Evolutionary conservation across 768 basidiomycete species (phyloP).

Genomic region (Collybia sordida): DNA sequence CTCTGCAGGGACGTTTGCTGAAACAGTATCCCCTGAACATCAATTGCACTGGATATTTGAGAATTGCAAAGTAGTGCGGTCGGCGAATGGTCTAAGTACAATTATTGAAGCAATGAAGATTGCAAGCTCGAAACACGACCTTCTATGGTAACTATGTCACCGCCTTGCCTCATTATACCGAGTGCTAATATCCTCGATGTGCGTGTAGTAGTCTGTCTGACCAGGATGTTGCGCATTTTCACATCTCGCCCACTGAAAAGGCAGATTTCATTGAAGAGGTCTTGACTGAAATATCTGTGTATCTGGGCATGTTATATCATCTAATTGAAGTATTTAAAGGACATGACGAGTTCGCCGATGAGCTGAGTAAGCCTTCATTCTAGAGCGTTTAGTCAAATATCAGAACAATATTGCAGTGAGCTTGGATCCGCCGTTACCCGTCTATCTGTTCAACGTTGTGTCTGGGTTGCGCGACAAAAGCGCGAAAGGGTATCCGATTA

Average conservation of each 20-base stretch:
- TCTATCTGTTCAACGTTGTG: slow-evolving; percentile 90
- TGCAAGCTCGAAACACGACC: slow-evolving; percentile 83
- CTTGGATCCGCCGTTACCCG: slow-evolving; percentile 90
- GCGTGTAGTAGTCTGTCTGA: slow-evolving; percentile 69
- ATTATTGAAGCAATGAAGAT: slow-evolving; percentile 90
- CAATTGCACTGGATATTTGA: slow-evolving; percentile 96
- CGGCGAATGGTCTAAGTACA: slow-evolving; percentile 77
- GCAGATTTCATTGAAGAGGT: slow-evolving; percentile 86
- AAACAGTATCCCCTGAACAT: slow-evolving; percentile 89
- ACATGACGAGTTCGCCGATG: slow-evolving; percentile 93
- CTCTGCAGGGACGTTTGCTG: slow-evolving; percentile 78
- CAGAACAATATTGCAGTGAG: slow-evolving; percentile 63
- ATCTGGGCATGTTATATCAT: slow-evolving; percentile 93
- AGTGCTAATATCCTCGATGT: slow-evolving; percentile 4
- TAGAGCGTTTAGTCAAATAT: too few species aligned
- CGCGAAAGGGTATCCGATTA: slow-evolving; percentile 94
- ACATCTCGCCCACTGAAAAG: slow-evolving; percentile 68
- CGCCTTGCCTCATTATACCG: not conserved
- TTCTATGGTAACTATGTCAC: slow-evolving; percentile 55
- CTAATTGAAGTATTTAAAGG: slow-evolving; percentile 91
- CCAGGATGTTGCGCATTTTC: slow-evolving; percentile 67
- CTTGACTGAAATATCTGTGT: slow-evolving; percentile 89
- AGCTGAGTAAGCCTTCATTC: slow-evolving; percentile 71
- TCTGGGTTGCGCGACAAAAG: slow-evolving; percentile 89
- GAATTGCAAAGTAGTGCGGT: slow-evolving; percentile 84